A percentile compares a stretch with the other conserved stretches of the same genome.
Evolutionary conservation across 148 eudicot species (phyloP).

Genomic region (Bassia scoparia): DNA sequence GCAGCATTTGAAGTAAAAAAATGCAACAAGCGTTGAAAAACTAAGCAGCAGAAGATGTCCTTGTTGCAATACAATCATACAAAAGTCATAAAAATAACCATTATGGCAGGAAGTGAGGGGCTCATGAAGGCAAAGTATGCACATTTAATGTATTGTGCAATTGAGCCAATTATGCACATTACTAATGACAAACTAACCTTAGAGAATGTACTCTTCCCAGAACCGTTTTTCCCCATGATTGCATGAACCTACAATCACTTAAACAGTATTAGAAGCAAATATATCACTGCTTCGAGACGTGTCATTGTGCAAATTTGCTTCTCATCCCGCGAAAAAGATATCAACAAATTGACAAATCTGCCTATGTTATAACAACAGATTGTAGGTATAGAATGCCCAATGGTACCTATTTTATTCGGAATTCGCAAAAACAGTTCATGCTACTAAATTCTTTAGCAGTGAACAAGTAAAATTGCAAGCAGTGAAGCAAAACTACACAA

Average conservation of each 20-base stretch:
- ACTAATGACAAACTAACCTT: slow-evolving; percentile 51
- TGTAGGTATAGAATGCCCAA: no score
- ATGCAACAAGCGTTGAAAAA: background rate
- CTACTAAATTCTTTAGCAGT: background rate
- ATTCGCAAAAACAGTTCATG: background rate
- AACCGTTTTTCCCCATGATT: slow-evolving; percentile 98
- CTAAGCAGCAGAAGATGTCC: background rate
- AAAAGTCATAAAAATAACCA: no score
- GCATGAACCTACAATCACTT: slow-evolving; percentile 62
- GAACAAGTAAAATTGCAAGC: no score
- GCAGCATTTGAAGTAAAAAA: background rate
- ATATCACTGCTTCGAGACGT: background rate
- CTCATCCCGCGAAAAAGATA: background rate
- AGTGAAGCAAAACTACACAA: no score
- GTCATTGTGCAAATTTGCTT: background rate
- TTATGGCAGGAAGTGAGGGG: no score
- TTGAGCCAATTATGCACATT: background rate
- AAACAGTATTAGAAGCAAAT: slow-evolving; percentile 9
- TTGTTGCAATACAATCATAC: background rate
- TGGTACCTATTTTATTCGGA: no score
- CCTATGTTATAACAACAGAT: background rate
- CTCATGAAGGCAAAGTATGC: slow-evolving; percentile 7
- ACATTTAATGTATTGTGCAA: background rate
- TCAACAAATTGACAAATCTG: background rate
- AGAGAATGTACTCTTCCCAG: slow-evolving; percentile 96